A percentile compares a stretch with the other conserved stretches of the same genome.
Evolutionary conservation across 306 rosid species (phyloP).

Genomic region (Vicia faba): DNA sequence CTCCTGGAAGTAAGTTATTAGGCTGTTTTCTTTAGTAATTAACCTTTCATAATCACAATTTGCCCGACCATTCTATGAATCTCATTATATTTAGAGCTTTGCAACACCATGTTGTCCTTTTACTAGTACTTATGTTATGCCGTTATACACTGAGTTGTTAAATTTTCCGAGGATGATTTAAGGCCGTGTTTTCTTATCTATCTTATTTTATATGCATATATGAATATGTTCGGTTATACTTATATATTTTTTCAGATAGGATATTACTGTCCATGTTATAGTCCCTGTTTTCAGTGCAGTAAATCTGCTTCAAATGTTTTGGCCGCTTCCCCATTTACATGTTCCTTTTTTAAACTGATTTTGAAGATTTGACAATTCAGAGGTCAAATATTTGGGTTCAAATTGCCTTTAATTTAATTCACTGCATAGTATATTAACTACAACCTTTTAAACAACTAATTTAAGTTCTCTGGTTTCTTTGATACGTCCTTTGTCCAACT

Average conservation of each 20-base stretch:
- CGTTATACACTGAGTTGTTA: background rate
- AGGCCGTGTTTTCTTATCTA: background rate
- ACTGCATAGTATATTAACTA: background rate
- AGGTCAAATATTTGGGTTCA: too few species aligned
- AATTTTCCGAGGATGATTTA: background rate
- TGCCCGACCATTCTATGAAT: background rate
- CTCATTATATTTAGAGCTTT: background rate
- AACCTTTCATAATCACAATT: background rate
- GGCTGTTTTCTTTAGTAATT: background rate
- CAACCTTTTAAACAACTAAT: background rate
- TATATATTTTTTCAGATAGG: too few species aligned
- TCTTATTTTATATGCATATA: background rate
- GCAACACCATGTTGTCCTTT: background rate
- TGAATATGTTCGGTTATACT: background rate
- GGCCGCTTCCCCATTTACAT: background rate
- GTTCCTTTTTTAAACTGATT: conserved; percentile 2
- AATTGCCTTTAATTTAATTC: too few species aligned
- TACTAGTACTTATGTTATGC: background rate
- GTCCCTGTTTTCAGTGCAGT: too few species aligned
- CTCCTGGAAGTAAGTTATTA: too few species aligned
- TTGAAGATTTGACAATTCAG: background rate
- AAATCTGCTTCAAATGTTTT: too few species aligned
- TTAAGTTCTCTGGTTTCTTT: background rate
- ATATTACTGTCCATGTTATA: too few species aligned
- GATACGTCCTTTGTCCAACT: background rate